Percentiles rank a stretch among this genome's conserved stretches.
Conservation (phyloP, 176 grass and related monocot genomes). For the Triticum dicoccoides region DNA sequence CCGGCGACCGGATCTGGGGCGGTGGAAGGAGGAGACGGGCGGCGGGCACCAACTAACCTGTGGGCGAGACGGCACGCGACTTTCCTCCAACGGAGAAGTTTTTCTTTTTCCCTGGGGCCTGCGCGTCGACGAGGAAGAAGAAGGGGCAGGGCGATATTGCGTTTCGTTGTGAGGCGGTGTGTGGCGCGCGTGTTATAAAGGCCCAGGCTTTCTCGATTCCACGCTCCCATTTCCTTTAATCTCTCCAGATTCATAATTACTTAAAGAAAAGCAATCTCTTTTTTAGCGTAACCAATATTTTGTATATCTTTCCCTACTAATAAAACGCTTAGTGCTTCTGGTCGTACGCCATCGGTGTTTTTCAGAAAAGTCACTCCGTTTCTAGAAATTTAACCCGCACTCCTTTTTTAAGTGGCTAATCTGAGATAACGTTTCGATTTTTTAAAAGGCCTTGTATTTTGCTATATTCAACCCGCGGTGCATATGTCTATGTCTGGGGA, state of each 20-base stretch:
- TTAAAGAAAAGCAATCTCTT: not conserved
- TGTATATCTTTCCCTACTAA: too few species aligned
- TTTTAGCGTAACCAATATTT: too few species aligned
- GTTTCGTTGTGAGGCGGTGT: not conserved
- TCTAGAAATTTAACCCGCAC: too few species aligned
- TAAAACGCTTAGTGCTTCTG: too few species aligned
- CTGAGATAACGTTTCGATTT: too few species aligned
- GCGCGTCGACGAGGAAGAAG: not conserved
- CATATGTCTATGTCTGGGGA: too few species aligned
- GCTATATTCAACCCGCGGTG: too few species aligned
- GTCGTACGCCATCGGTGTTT: too few species aligned
- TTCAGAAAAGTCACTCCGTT: too few species aligned
- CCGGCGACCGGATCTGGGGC: conserved; percentile 25
- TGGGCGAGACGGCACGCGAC: conserved; percentile 38
- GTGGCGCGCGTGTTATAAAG: conserved; percentile 29
- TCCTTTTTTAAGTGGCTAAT: too few species aligned
- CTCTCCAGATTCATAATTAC: not conserved
- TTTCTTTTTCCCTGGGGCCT: not conserved
- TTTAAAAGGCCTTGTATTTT: too few species aligned
- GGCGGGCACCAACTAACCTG: conserved; percentile 51
- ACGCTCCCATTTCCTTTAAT: not conserved
- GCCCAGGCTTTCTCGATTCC: conserved; percentile 4
- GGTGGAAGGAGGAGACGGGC: not conserved
- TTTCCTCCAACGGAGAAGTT: conserved; percentile 1
- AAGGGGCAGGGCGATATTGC: not conserved